Evolutionary conservation across 106 monocot species (phyloP), one percentile per base, ranked within the genome.

Genomic region (Cymbidium sinense): DNA sequence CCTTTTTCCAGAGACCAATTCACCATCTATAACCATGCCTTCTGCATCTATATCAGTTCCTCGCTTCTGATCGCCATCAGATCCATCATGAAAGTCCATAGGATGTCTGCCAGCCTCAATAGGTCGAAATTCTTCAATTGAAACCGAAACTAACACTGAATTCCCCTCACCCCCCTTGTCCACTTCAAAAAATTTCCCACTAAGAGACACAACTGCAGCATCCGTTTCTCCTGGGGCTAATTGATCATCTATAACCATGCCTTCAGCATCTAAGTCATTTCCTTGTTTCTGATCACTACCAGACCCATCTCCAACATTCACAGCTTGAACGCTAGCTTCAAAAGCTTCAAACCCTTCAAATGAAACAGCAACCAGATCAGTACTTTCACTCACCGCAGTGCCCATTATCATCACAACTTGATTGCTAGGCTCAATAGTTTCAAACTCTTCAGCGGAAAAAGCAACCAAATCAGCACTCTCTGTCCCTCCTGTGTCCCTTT

Each of bases 1-100:
- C 69, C 31, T 33, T 17, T 29, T 69, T 69, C 27, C 15, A 31
- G 29, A 28, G 69, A 3, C 31, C 29, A 34, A 34, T 69, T 29
- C 69, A 69, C 17, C 69, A 69, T 69, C 61, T 62, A 62, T 62
- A n/a, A 62, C 61, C 10, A 62, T 62, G 25, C 61, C 61, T 62
- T 62, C 61, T 27, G 23, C 61, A 62, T 62, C 27, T 62, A 27
- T 1, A 25, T 62, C 10, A 62, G 61, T 62, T 23, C 23, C 61
- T 62, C 25, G 61, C 23, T 62, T 27, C 15, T 27, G 23, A 62
- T 62, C 61, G 27, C 27, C 27, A 7, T 1, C 61, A 23, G 61
- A 62, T 62, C 27, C 61, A 9, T 62, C 61, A 25, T 25, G 25
- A 7, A 23, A 62, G 5, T 62, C 25, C n/a, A 62, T 62, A 11